These are phyloP conservation scores for Chrysopogon serrulatus DNA, from an alignment of 176 grass and related monocot genomes.

Conservation along the genomic window DNA sequence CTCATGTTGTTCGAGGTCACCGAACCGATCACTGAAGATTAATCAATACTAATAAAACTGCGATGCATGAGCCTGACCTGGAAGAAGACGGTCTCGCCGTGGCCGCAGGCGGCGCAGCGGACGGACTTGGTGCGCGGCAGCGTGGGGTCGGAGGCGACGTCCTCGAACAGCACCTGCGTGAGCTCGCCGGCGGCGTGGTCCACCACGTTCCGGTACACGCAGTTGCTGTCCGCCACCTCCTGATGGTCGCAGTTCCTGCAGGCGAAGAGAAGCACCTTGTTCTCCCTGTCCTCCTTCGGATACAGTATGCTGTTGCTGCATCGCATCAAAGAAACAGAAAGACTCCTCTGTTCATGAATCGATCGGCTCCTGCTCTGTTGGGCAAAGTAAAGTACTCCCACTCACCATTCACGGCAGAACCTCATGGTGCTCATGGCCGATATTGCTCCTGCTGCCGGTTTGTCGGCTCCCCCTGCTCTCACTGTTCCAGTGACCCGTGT, in stretches of 20 bases:
- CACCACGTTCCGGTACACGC: conserved; percentile 56
- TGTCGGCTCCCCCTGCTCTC: background rate
- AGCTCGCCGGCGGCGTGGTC: conserved; percentile 48
- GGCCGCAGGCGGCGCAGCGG: conserved; percentile 35
- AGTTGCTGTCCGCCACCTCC: conserved; percentile 50
- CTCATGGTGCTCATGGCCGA: conserved; percentile 41
- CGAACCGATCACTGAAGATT: background rate
- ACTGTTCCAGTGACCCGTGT: background rate
- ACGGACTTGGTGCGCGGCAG: conserved; percentile 47
- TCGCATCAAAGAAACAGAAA: background rate
- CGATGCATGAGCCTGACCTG: conserved; percentile 25
- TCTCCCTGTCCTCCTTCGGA: conserved; percentile 30
- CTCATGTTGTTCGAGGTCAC: background rate
- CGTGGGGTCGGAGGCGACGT: conserved; percentile 45
- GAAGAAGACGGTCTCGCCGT: conserved; percentile 56
- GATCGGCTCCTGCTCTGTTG: background rate
- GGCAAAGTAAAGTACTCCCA: too few relatives aligned
- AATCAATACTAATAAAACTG: too few relatives aligned
- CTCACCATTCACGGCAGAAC: conserved; percentile 41
- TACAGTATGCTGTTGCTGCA: conserved; percentile 48
- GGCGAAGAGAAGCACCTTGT: conserved; percentile 32
- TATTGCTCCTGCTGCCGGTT: background rate
- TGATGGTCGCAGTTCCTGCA: conserved; percentile 42
- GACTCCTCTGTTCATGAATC: background rate
- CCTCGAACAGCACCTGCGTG: conserved; percentile 47